Base-by-base conservation (phyloP, 2,329 filamentous ascomycete genomes). In the Fusarium bactridioides region DNA sequence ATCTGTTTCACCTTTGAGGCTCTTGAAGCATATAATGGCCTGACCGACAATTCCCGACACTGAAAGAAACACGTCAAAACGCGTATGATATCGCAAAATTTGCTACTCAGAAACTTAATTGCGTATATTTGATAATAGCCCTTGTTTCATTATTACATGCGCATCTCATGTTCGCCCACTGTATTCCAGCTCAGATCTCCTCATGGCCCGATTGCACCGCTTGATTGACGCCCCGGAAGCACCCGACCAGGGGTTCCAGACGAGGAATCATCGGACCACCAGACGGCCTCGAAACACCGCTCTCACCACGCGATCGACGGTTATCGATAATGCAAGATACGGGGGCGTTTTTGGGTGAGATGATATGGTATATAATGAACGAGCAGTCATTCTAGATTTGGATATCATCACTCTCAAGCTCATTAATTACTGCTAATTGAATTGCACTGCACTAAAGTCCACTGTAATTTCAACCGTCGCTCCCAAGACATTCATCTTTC, bases 281-380 rank as follows among this genome's bases (percentile, higher is more conserved):
- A 25, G 44, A 44, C 38, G 56, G 56, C 47, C 66, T 70, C 70
- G 70, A 70, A 73, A 67, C 70, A 35, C 61, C 66, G 64, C 50
- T n/a, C 21, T 40, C 51, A 69, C 60, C 70, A 73, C 57, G 62
- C 61, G 56, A 73, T 54, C 8, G 21, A 57, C 35, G 16, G 10
- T 37, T 31, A 47, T 72, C 31, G 37, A 54, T 58, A 59, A 65
- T 57, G 61, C 41, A 25, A 61, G 37, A 48, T 53, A 41, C 43
- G n/a, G 44, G 50, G 50, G 50, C 33, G 25, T 56, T 10, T 1
- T n/a, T 19, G 16, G 8, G 16, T 10, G 7, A 7, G 4, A 19
- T 7, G 18, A 25, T 29, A 21, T 47, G 4, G 18, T 70, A 73
- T 73, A 72, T 67, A 72, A 70, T 13, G 31, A 40, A 7, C 21